Conservation (phyloP, 2,329 filamentous ascomycete genomes). For the Ceratocystis papillata region DNA sequence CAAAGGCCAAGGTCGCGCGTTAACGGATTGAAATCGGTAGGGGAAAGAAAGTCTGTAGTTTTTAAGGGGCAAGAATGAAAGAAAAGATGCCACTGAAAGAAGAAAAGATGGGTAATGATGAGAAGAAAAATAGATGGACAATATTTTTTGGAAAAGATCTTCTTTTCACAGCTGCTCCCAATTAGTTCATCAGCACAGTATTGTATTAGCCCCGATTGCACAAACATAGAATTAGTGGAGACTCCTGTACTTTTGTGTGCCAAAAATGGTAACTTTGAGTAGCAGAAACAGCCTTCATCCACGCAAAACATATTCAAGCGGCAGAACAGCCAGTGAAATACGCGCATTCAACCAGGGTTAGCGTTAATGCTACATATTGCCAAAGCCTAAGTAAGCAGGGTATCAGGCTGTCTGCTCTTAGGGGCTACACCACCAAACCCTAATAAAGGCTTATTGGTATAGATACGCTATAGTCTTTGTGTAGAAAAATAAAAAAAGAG, state of each 20-base stretch:
- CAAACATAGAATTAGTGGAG: neutral
- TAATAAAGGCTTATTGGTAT: too few species aligned
- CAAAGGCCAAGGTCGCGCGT: neutral
- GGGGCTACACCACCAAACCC: too few species aligned
- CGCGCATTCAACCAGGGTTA: neutral
- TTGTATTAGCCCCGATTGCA: too few species aligned
- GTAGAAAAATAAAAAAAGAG: too few species aligned
- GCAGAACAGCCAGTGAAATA: neutral
- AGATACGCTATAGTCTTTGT: too few species aligned
- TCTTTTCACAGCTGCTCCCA: neutral
- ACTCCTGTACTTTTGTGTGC: neutral
- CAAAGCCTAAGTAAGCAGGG: too few species aligned
- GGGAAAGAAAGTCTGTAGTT: neutral
- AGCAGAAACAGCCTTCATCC: neutral
- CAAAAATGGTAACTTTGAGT: neutral
- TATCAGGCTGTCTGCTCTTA: too few species aligned
- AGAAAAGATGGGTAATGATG: neutral
- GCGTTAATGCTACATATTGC: neutral
- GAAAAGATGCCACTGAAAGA: neutral
- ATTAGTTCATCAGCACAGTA: too few species aligned
- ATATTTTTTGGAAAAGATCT: neutral
- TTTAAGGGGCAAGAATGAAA: neutral
- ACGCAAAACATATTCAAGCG: neutral
- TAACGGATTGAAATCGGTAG: neutral
- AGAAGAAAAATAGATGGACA: neutral